Percentiles rank a stretch among this genome's conserved stretches.
Conservation (phyloP, 2,329 filamentous ascomycete species). For the Chaetomiaceae sp. region DNA sequence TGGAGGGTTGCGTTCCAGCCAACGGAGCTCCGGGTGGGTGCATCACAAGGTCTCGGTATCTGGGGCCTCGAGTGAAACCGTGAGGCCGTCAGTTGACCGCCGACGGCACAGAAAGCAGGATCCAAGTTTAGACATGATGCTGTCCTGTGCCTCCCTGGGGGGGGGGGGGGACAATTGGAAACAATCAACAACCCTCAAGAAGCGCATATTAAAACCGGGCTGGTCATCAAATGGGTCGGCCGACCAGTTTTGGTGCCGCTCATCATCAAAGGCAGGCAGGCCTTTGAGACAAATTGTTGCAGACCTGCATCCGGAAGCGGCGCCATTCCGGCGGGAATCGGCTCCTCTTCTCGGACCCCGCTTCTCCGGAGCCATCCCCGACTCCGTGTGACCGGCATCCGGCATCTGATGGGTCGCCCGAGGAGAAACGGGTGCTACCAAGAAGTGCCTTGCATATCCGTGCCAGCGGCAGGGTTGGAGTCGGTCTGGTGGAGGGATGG, state of each 20-base stretch:
- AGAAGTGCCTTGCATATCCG: constrained; percentile 6
- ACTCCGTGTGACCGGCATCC: background rate
- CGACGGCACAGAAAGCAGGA: background rate
- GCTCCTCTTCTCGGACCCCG: background rate
- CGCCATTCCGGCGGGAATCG: constrained; percentile 2
- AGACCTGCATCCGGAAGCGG: background rate
- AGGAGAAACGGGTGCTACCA: background rate
- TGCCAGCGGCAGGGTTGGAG: background rate
- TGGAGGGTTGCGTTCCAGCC: background rate
- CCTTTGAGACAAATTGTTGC: no score
- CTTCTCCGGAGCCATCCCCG: background rate
- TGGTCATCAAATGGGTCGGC: no score
- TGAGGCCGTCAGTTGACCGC: constrained; percentile 11
- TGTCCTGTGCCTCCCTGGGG: background rate
- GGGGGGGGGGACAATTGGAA: background rate
- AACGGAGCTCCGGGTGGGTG: background rate
- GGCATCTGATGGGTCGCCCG: background rate
- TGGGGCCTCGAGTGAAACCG: constrained; percentile 6
- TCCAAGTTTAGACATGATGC: background rate
- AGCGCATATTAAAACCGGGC: no score
- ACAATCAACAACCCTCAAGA: background rate
- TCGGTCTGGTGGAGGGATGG: background rate
- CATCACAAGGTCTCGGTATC: constrained; percentile 7
- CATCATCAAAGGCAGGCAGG: no score
- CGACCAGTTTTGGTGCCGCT: no score